Conservation (phyloP, 1,139 yeast genomes). For the Protomyces pachydermus region DNA sequence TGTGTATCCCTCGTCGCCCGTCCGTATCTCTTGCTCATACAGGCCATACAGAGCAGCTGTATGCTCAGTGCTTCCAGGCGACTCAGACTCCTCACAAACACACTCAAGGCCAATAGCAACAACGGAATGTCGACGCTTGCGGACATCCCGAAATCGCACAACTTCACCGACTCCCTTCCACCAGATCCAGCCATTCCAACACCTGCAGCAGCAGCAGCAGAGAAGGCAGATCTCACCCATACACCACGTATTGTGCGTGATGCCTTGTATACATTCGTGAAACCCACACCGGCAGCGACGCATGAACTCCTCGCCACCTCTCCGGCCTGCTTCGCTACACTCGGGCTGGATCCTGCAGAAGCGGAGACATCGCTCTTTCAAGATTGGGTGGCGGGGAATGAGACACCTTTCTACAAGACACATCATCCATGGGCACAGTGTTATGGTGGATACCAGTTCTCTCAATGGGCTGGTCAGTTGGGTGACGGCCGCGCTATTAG, state of each 20-base stretch:
- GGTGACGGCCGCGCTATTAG: slow-evolving; percentile 93
- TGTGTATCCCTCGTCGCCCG: no score
- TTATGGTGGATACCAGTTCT: slow-evolving; percentile 96
- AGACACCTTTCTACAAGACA: slow-evolving; percentile 39
- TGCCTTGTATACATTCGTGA: slow-evolving; percentile 67
- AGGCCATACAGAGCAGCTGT: neutral
- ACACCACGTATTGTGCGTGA: slow-evolving; percentile 56
- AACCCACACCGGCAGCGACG: slow-evolving; percentile 56
- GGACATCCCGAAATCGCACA: slow-evolving; percentile 30
- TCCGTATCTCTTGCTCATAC: no score
- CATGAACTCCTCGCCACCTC: slow-evolving; percentile 58
- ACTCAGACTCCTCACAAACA: neutral
- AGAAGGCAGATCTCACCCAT: slow-evolving; percentile 44
- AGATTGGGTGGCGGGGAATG: slow-evolving; percentile 60
- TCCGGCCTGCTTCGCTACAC: slow-evolving; percentile 55
- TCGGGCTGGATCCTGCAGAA: slow-evolving; percentile 49
- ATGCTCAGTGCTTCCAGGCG: neutral
- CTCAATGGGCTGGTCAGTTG: slow-evolving; percentile 91
- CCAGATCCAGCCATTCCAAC: slow-evolving; percentile 61
- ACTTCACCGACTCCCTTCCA: slow-evolving; percentile 48
- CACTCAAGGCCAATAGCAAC: neutral
- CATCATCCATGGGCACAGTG: slow-evolving; percentile 81
- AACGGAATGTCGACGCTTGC: slow-evolving; percentile 17
- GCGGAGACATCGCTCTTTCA: slow-evolving; percentile 47
- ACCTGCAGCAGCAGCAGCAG: slow-evolving; percentile 49